These are phyloP conservation scores for Lichtheimia ramosa DNA, from an alignment of 371 early-diverging fungal species.

Conservation along the genomic window DNA sequence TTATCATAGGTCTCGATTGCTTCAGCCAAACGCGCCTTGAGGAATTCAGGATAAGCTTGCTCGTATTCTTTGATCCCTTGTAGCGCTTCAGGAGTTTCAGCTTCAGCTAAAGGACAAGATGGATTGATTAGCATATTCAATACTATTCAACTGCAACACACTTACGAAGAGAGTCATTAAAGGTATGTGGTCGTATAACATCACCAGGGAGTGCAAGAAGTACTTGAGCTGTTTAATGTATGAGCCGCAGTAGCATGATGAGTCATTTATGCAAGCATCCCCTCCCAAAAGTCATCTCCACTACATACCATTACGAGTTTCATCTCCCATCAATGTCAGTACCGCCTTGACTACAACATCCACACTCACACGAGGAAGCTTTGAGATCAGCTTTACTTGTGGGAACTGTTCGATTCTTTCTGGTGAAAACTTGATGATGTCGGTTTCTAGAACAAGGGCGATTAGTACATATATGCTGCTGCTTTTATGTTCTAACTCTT, in stretches of 20 bases:
- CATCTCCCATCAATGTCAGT: constrained; percentile 48
- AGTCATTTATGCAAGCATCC: too few relatives aligned
- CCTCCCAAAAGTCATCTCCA: too few relatives aligned
- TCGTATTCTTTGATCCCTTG: too few relatives aligned
- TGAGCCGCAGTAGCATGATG: too few relatives aligned
- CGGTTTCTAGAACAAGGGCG: constrained; percentile 6
- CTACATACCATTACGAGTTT: constrained; percentile 36
- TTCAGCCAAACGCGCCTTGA: too few relatives aligned
- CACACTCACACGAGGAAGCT: constrained; percentile 37
- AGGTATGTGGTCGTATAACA: constrained; percentile 10
- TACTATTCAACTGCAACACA: too few relatives aligned
- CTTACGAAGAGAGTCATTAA: constrained; percentile 13
- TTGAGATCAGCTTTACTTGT: constrained; percentile 4
- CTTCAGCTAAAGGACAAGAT: too few relatives aligned
- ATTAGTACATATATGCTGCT: not conserved
- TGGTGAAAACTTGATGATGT: not conserved
- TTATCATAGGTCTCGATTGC: too few relatives aligned
- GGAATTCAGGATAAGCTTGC: too few relatives aligned
- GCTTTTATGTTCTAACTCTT: not conserved
- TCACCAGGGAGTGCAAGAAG: constrained; percentile 23
- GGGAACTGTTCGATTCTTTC: not conserved
- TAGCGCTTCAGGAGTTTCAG: too few relatives aligned
- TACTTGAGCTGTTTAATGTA: constrained; percentile 8
- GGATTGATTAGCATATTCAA: too few relatives aligned
- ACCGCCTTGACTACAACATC: constrained; percentile 55